These are phyloP conservation scores for Pichia sp. DNA, from an alignment of 1,139 yeast genomes.

Conservation along the genomic window DNA sequence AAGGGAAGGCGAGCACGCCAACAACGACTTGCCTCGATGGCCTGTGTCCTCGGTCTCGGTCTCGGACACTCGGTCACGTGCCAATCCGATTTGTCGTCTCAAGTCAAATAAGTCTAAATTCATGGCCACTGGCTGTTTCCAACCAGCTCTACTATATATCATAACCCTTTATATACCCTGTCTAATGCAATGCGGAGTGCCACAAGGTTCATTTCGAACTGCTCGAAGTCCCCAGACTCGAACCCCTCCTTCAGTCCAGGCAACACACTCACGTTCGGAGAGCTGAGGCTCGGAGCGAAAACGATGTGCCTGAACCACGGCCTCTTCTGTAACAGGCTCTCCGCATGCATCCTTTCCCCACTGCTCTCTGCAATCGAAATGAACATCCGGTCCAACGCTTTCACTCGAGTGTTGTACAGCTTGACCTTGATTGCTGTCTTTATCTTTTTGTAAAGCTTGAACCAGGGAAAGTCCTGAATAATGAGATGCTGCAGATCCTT, in stretches of 20 bases:
- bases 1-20: no score
- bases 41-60: no score
- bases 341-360: background rate
- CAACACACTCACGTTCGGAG: constrained; percentile 25
- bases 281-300: constrained; percentile 35
- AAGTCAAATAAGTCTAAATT: no score
- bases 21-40: no score
- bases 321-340: constrained; percentile 30
- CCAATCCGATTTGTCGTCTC: no score
- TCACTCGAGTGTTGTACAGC: constrained; percentile 48
- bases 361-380: constrained; percentile 12
- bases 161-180: background rate
- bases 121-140: no score
- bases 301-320: constrained; percentile 42
- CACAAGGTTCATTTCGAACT: constrained; percentile 20
- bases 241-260: constrained; percentile 42
- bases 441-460: constrained; percentile 52
- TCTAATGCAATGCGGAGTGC: constrained; percentile 11
- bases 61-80: no score
- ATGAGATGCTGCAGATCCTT: constrained; percentile 43
- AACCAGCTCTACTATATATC: background rate
- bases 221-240: constrained; percentile 29
- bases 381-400: constrained; percentile 45
- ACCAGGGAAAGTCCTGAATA: constrained; percentile 68
- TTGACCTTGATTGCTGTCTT: constrained; percentile 55